Evolutionary conservation across 495 filamentous ascomycete genomes (phyloP), one percentile per base, ranked within the genome.

Genomic region (Platismatia glauca): DNA sequence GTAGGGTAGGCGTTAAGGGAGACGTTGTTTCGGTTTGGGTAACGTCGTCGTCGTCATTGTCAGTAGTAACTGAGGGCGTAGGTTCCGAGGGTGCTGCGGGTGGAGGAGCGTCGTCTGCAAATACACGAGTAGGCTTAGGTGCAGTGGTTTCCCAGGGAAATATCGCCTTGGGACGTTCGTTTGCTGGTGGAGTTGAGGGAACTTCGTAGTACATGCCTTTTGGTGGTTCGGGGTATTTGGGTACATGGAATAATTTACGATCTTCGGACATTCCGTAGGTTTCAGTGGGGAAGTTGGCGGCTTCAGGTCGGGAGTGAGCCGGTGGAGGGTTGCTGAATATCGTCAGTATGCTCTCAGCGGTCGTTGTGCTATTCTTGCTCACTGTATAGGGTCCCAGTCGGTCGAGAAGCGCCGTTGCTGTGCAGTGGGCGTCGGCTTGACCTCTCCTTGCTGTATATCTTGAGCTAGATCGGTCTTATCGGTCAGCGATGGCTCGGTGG

Each of bases 91-190:
- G 48, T 31, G 70, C 57, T 37, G 63, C 65, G 29, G 50, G 34
- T 33, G 67, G 67, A 22, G 75, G 69, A 27, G 75, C 74, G 60
- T 85, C 84, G 43, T 87, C 81, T 8, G 80, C 68, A 66, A 96
- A 96, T 24, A 91, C 81, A 33, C 92, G 84, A 29, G 88, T 86
- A 3, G 91, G 80, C 69, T 77, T 82, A 0, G 84, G 78, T 39
- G 80, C 80, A 55, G 82, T 71, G 29, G 67, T 70, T 70, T 97
- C 92, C 92, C 92, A 97, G 18, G 91, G 91, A 74, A 97, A 97
- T 37, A 96, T 79, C 9, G 84, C 79, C 43, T 81, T 79, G 4
- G 85, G 80, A 61, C 78, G 81, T 62, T 84, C 73, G 29, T 78
- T 76, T 53, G 81, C 74, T 31, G 81, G 80, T 63, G 81, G 81